Evolutionary conservation across 352 stramenopile genomes (phyloP), one percentile per base, ranked within the genome.

Genomic region (Phytophthora capsici): DNA sequence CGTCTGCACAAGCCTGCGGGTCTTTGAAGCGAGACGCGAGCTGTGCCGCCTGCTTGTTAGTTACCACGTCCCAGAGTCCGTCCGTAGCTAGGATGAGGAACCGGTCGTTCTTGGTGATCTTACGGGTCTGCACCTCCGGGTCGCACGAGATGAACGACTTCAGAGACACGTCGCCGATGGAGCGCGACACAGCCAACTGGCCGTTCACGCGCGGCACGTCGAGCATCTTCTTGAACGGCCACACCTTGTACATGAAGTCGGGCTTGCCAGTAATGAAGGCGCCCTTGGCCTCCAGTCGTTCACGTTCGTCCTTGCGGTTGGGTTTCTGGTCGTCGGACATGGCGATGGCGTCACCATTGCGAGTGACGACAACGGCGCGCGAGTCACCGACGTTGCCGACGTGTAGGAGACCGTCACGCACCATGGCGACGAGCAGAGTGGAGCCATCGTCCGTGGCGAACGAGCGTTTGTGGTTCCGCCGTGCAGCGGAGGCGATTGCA

Each of bases 381-480:
- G 88, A 96, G 70, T 96, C 88, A 19, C 88, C 88, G 16, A 94
- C 86, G 47, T 96, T 96, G 34, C 78, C 88, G 25, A 94, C 74
- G 47, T 92, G 88, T 12, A 95, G 32, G 4, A 86, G 63, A 4
- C 80, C 76, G 49, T 90, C 69, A 41, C 84, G 83, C 34, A 93
- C 84, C 16, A 94, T 78, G n/a, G 84, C 84, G 19, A 95, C 69
- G 20, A 95, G 75, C 20, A 82, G 83, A 9, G 88, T 95, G 10
- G 82, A 91, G 51, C 88, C 88, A 38, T 95, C 86, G 36, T 95
- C 88, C 17, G 88, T 89, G 17, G 69, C 72, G 52, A 89, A 84
- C 10, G 77, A 83, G 14, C 74, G 76, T 28, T 66, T 58, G 22
- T 74, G 53, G 19, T 41, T 77, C 20, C 48, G 52, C 12, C 57